A percentile compares a stretch with the other conserved stretches of the same genome.
Evolutionary conservation across 495 filamentous ascomycete species (phyloP).

Genomic region (Friedmanniomyces simplex): DNA sequence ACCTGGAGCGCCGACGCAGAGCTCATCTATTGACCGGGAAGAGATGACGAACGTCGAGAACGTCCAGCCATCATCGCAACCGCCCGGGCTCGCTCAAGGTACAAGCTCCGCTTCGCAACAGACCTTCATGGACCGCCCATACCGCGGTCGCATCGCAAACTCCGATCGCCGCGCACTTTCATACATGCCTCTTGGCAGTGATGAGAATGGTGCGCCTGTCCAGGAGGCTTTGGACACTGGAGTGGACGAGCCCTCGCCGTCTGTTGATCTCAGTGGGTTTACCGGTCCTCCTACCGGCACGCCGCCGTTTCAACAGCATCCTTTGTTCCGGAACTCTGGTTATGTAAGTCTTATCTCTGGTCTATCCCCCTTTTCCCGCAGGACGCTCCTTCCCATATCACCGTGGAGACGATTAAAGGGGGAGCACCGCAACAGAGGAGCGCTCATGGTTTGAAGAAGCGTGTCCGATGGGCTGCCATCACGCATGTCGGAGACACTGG

Average conservation of each 20-base stretch:
- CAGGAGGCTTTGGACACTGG: constrained; percentile 1
- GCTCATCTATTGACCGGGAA: neutral
- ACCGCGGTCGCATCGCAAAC: neutral
- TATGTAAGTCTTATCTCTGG: too few species aligned
- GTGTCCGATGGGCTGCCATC: too few species aligned
- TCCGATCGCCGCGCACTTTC: neutral
- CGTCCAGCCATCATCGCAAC: neutral
- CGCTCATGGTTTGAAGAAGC: too few species aligned
- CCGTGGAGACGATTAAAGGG: too few species aligned
- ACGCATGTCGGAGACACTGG: too few species aligned
- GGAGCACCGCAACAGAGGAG: too few species aligned
- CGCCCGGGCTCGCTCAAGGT: neutral
- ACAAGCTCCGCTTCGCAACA: neutral
- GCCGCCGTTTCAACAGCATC: constrained; percentile 7
- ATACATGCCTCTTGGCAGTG: constrained; percentile 6
- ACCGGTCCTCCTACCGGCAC: neutral
- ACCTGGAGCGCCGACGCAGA: too few species aligned
- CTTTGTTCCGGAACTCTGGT: neutral
- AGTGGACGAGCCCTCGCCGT: neutral
- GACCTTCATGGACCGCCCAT: constrained; percentile 10
- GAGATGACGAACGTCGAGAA: neutral
- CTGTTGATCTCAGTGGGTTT: neutral
- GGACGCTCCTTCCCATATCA: too few species aligned
- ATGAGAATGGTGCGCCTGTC: neutral
- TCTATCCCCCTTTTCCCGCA: too few species aligned